phyloP scores from a whole-genome alignment of 768 basidiomycete species.

The Mycena floridula region DNA sequence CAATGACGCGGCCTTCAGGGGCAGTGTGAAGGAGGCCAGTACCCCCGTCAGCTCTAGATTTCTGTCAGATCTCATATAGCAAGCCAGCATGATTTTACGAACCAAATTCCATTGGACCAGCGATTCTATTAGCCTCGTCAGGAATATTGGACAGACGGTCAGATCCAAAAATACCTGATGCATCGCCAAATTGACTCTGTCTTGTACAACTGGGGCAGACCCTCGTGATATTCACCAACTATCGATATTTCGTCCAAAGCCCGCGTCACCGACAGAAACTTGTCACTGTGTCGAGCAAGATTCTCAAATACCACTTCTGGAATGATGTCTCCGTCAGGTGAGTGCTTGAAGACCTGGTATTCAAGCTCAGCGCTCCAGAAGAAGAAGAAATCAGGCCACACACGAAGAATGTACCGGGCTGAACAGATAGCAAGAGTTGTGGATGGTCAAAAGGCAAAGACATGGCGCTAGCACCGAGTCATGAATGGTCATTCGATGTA shows the following conservation, averaged over 20 bases:
- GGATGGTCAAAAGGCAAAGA: slow-evolving; percentile 40
- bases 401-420: slow-evolving; percentile 37
- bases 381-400: too few species aligned
- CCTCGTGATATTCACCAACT: slow-evolving; percentile 37
- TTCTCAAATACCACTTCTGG: slow-evolving; percentile 28
- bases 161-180: slow-evolving; percentile 41
- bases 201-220: slow-evolving; percentile 27
- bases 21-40: slow-evolving; percentile 45
- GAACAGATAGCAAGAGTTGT: slow-evolving; percentile 42
- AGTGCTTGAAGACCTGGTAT: slow-evolving; percentile 39
- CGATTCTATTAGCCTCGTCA: too few species aligned
- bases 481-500: too few species aligned
- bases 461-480: slow-evolving; percentile 16
- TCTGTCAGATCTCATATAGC: background rate
- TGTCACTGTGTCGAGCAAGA: slow-evolving; percentile 17
- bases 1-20: slow-evolving; percentile 44
- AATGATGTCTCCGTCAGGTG: slow-evolving; percentile 25
- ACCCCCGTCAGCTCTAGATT: slow-evolving; percentile 52
- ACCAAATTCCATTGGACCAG: slow-evolving; percentile 63
- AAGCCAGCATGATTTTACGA: background rate
- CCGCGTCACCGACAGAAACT: slow-evolving; percentile 50
- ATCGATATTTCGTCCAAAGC: slow-evolving; percentile 59
- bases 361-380: too few species aligned
- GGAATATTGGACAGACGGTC: slow-evolving; percentile 27
- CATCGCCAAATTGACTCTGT: slow-evolving; percentile 45